Percentiles rank a stretch among this genome's conserved stretches.
Evolutionary conservation across 306 rosid genomes (phyloP).

Genomic region (Carpinus fangiana): DNA sequence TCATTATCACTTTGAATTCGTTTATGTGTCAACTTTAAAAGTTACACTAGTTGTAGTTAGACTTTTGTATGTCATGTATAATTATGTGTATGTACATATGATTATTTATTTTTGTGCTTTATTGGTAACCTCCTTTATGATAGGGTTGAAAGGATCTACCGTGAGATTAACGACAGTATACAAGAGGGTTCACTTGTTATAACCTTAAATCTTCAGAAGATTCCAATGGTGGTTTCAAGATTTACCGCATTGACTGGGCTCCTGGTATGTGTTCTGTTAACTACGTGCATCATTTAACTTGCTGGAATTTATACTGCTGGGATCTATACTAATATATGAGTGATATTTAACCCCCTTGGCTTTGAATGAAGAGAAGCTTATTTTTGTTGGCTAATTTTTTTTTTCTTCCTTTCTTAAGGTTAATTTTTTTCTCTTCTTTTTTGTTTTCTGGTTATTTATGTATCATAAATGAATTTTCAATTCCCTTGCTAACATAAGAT

Average conservation of each 20-base stretch:
- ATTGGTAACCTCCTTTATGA: slow-evolving; percentile 26
- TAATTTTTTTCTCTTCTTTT: background rate
- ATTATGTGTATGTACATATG: background rate
- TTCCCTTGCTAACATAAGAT: background rate
- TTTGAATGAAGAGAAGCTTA: background rate
- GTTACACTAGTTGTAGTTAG: background rate
- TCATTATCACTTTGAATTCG: background rate
- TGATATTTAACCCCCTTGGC: background rate
- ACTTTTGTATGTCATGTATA: background rate
- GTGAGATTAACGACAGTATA: slow-evolving; percentile 82
- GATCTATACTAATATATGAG: background rate
- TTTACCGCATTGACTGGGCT: slow-evolving; percentile 93
- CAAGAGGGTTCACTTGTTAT: slow-evolving; percentile 61
- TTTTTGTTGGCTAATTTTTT: background rate
- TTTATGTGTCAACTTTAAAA: slow-evolving; percentile 8
- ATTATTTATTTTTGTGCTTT: slow-evolving; percentile 8
- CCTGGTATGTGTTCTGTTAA: slow-evolving; percentile 55
- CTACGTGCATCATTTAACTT: slow-evolving; percentile 10
- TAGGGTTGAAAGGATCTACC: slow-evolving; percentile 90
- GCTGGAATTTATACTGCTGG: background rate
- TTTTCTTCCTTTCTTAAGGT: background rate
- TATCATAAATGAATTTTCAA: background rate
- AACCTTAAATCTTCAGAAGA: slow-evolving; percentile 68
- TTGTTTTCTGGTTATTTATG: background rate
- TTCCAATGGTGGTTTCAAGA: slow-evolving; percentile 72